phyloP scores from a whole-genome alignment of 225 moss, liverwort and hornwort genomes.

The Marchantia polymorpha region DNA sequence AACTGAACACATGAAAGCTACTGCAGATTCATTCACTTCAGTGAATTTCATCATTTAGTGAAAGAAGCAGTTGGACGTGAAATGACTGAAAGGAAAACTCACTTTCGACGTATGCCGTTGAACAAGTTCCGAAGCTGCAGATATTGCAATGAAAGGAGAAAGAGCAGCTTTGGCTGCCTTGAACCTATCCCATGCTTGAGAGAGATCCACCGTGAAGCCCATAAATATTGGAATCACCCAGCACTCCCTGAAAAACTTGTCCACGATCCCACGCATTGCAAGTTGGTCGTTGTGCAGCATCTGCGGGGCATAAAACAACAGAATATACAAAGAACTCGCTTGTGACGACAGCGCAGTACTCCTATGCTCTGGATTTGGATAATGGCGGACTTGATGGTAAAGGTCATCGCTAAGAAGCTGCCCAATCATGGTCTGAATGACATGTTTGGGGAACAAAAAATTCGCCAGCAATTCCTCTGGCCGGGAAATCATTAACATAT shows the following conservation, averaged over 20 bases:
- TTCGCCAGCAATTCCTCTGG: conserved; percentile 75
- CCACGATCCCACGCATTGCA: conserved; percentile 88
- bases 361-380: conserved; percentile 88
- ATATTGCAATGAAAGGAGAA: conserved; percentile 42
- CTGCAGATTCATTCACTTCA: no score
- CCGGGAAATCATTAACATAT: conserved; percentile 63
- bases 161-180: conserved; percentile 91
- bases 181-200: conserved; percentile 77
- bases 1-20: no score
- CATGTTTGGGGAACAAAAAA: conserved; percentile 66
- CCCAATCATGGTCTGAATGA: conserved; percentile 64
- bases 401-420: conserved; percentile 84
- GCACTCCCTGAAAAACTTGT: conserved; percentile 82
- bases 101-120: conserved; percentile 63
- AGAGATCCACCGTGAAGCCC: conserved; percentile 92
- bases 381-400: conserved; percentile 93
- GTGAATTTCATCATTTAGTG: no score
- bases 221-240: conserved; percentile 90
- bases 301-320: conserved; percentile 74
- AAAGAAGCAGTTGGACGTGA: neutral
- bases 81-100: neutral
- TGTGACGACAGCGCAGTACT: conserved; percentile 80
- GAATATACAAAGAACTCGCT: conserved; percentile 68
- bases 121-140: conserved; percentile 55
- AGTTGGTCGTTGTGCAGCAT: conserved; percentile 67